phyloP scores from a whole-genome alignment of 306 rosid genomes.

The Corylus heterophylla region DNA sequence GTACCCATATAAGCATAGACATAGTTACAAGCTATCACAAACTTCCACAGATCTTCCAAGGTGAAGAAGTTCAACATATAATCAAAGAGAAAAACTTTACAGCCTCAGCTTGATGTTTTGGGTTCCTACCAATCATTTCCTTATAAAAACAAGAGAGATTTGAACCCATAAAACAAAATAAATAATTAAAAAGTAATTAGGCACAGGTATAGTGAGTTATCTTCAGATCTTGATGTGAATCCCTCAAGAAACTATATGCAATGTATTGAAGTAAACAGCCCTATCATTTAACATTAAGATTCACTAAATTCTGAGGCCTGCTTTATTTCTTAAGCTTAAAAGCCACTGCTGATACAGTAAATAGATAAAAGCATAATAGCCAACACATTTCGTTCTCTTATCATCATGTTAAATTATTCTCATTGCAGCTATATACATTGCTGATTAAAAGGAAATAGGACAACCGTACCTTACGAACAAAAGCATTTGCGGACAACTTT shows the following conservation, averaged over 20 bases:
- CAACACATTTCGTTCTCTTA: neutral
- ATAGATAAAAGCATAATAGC: neutral
- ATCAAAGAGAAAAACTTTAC: neutral
- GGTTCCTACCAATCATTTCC: neutral
- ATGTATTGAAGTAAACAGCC: neutral
- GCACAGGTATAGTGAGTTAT: neutral
- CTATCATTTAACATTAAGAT: neutral
- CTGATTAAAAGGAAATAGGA: neutral
- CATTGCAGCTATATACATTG: neutral
- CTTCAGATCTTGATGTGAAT: neutral
- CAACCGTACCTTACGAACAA: constrained; percentile 46
- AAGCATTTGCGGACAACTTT: constrained; percentile 65
- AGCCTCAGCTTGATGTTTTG: neutral
- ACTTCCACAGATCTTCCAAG: neutral
- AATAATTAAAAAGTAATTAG: neutral
- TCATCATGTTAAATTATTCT: too few species aligned
- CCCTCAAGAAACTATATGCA: constrained; percentile 1
- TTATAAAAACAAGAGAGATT: neutral
- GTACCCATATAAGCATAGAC: neutral
- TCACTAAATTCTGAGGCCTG: neutral
- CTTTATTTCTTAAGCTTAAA: neutral
- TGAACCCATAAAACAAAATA: neutral
- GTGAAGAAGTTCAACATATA: neutral
- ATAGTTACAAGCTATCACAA: neutral
- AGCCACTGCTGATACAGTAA: neutral